phyloP scores from a whole-genome alignment of 2,329 filamentous ascomycete genomes.

The Penicillium sp. region DNA sequence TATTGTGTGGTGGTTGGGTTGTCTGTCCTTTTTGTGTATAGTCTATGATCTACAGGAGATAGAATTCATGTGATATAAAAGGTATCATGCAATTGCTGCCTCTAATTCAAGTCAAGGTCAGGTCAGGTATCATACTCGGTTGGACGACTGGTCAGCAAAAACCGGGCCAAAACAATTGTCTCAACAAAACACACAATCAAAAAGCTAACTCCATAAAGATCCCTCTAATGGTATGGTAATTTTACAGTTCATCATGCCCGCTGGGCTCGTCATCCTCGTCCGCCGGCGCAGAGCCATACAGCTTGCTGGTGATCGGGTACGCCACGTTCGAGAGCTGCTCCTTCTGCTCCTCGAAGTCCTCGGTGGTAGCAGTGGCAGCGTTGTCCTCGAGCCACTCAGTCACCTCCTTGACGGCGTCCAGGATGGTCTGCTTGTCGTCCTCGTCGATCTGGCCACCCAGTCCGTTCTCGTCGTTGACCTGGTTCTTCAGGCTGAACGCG shows the following conservation, averaged over 20 bases:
- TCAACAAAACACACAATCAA: conserved; percentile 21
- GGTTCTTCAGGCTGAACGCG: conserved; percentile 97
- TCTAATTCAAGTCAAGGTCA: too few relatives aligned
- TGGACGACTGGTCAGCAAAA: too few relatives aligned
- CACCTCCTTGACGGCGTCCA: conserved; percentile 94
- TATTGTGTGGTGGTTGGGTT: too few relatives aligned
- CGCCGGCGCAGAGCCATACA: conserved; percentile 62
- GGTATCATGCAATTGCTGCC: too few relatives aligned
- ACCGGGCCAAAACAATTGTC: too few relatives aligned
- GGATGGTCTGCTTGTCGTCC: conserved; percentile 92
- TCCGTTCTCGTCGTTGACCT: conserved; percentile 91
- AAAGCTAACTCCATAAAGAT: too few relatives aligned
- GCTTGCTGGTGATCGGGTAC: conserved; percentile 98
- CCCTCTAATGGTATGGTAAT: too few relatives aligned
- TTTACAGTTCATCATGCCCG: conserved; percentile 70
- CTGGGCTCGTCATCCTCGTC: conserved; percentile 62
- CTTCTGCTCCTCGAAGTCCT: conserved; percentile 99
- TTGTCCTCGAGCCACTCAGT: conserved; percentile 97
- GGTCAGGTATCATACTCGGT: too few relatives aligned
- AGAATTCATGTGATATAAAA: too few relatives aligned
- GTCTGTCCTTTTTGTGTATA: too few relatives aligned
- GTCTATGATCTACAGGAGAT: too few relatives aligned
- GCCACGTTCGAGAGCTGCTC: conserved; percentile 96
- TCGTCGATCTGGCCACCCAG: conserved; percentile 97
- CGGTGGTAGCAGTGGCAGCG: conserved; percentile 68